phyloP scores from a whole-genome alignment of 2,329 filamentous ascomycete species.

The Diaporthe eres region DNA sequence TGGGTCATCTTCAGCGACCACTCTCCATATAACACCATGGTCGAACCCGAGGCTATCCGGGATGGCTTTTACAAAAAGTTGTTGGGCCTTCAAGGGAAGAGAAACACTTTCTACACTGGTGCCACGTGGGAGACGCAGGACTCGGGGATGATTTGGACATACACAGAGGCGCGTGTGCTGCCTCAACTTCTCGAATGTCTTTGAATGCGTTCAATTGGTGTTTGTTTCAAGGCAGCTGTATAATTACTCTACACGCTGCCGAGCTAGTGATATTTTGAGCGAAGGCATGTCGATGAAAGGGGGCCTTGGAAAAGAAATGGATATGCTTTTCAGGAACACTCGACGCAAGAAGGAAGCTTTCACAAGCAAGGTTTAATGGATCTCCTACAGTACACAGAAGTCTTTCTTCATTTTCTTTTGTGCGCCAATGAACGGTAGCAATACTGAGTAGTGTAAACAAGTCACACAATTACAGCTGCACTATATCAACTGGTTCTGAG shows the following conservation, averaged over 20 bases:
- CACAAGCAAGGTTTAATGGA: no score
- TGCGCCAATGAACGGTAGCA: accelerated
- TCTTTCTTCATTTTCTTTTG: no score
- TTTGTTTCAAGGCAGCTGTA: not conserved
- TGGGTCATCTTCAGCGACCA: constrained; percentile 6
- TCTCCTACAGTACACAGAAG: not conserved
- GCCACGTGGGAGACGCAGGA: not conserved
- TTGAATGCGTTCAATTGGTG: not conserved
- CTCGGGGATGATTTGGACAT: not conserved
- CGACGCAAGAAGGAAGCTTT: no score
- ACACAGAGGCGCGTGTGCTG: not conserved
- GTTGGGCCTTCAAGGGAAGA: not conserved
- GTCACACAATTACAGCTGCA: not conserved
- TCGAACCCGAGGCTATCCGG: not conserved
- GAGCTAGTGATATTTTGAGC: accelerated
- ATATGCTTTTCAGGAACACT: no score
- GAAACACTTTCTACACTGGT: not conserved
- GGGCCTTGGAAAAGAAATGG: no score
- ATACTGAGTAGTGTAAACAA: no score
- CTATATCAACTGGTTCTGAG: constrained; percentile 34
- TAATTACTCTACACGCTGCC: accelerated
- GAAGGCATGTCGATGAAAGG: not conserved
- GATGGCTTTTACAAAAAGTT: not conserved
- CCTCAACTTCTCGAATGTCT: not conserved
- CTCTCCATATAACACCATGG: constrained; percentile 1